Conservation (phyloP, 2,329 filamentous ascomycete genomes). For the Helotiales sp. region DNA sequence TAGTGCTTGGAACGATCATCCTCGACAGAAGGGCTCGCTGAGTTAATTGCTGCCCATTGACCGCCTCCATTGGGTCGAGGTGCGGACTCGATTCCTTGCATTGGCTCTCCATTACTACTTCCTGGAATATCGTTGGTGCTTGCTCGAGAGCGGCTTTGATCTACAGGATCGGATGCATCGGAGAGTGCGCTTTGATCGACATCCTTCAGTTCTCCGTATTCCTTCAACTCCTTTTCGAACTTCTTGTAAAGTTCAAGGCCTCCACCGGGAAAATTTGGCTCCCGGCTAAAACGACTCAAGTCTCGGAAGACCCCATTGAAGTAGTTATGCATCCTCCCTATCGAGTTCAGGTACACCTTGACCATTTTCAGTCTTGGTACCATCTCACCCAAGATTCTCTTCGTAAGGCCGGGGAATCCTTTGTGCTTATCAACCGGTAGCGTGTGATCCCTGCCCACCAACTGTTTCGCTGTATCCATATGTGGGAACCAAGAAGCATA, state of each 20-base stretch:
- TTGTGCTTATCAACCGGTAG: not conserved
- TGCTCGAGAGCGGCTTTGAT: conserved; percentile 27
- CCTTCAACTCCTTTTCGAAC: conserved; percentile 51
- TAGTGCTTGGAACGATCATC: conserved; percentile 26
- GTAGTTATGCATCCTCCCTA: conserved; percentile 53
- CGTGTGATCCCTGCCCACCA: conserved; percentile 38
- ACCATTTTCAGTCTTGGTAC: conserved; percentile 55
- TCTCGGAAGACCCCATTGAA: conserved; percentile 53
- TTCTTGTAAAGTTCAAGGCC: conserved; percentile 56
- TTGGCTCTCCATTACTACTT: conserved; percentile 30
- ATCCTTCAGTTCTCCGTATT: conserved; percentile 45
- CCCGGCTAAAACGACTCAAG: conserved; percentile 37
- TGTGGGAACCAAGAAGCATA: conserved; percentile 68
- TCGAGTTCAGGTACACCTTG: conserved; percentile 53
- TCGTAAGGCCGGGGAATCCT: conserved; percentile 42
- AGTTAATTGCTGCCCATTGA: conserved; percentile 34
- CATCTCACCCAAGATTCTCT: conserved; percentile 53
- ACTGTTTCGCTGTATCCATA: conserved; percentile 62
- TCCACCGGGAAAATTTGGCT: conserved; percentile 39
- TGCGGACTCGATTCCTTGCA: conserved; percentile 33
- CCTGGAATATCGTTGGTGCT: conserved; percentile 30
- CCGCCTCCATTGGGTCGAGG: conserved; percentile 24
- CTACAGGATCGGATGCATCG: conserved; percentile 28
- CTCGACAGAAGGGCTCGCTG: conserved; percentile 22
- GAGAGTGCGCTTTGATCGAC: conserved; percentile 19